phyloP scores from a whole-genome alignment of 192 early-diverging fungal genomes.

The Entrophospora sp. region DNA sequence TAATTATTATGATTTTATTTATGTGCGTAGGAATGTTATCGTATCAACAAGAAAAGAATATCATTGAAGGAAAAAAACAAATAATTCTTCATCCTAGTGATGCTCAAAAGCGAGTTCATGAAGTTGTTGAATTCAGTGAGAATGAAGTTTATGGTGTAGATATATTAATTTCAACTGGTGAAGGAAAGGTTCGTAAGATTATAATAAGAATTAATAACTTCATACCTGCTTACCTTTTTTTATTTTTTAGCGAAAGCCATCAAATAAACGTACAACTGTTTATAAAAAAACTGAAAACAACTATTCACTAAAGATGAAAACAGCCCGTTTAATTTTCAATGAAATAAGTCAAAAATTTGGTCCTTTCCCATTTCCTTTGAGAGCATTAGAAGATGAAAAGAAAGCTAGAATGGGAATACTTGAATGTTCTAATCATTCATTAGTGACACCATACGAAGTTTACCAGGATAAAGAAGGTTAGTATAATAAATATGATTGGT shows the following conservation, averaged over 20 bases:
- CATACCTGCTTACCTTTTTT: neutral
- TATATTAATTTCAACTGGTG: conserved; percentile 80
- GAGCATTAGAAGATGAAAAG: conserved; percentile 81
- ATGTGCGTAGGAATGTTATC: conserved; percentile 56
- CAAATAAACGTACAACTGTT: conserved; percentile 68
- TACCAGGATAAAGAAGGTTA: conserved; percentile 70
- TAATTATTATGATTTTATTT: neutral
- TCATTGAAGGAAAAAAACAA: conserved; percentile 85
- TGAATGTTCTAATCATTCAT: conserved; percentile 76
- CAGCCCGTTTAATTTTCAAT: conserved; percentile 62
- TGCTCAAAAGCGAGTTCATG: conserved; percentile 62
- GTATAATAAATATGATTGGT: neutral
- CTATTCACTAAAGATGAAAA: conserved; percentile 83
- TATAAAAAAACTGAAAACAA: conserved; percentile 79
- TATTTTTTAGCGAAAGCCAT: conserved; percentile 6
- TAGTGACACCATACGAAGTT: conserved; percentile 76
- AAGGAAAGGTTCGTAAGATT: conserved; percentile 68
- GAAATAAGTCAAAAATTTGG: conserved; percentile 75
- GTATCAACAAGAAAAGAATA: conserved; percentile 77
- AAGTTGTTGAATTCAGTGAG: conserved; percentile 61
- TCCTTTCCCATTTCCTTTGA: conserved; percentile 80
- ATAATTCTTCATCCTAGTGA: conserved; percentile 87
- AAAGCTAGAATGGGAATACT: conserved; percentile 87
- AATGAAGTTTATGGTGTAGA: conserved; percentile 92
- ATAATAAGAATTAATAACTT: neutral